phyloP scores from a whole-genome alignment of 768 basidiomycete species.

The Podaxis sp. region DNA sequence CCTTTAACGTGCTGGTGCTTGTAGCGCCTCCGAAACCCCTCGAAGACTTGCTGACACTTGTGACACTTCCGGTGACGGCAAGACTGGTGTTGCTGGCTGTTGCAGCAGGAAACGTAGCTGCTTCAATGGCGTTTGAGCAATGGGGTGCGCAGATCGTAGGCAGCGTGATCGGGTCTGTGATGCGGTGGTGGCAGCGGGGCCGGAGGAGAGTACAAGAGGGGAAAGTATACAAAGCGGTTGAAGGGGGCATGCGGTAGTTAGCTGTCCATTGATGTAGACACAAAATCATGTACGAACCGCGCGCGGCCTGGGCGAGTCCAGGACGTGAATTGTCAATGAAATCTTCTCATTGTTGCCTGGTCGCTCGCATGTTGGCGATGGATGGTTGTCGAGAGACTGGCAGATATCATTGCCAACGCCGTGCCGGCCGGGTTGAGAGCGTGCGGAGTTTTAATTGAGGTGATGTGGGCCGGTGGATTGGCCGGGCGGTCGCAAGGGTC shows the following conservation, averaged over 20 bases:
- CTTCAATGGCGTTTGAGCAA: conserved; percentile 76
- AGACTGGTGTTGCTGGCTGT: conserved; percentile 68
- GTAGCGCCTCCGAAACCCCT: conserved; percentile 66
- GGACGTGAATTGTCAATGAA: not conserved
- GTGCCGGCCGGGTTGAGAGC: conserved; percentile 18
- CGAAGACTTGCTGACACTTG: conserved; percentile 67
- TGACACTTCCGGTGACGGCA: conserved; percentile 69
- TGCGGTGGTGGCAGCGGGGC: conserved; percentile 40
- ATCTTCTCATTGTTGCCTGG: conserved; percentile 8
- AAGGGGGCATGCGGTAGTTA: conserved; percentile 58
- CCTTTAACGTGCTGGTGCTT: conserved; percentile 77
- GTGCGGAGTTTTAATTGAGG: conserved; percentile 24
- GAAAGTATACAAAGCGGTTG: conserved; percentile 85
- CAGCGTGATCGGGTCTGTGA: conserved; percentile 46
- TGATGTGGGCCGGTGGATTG: not conserved
- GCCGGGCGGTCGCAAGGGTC: not conserved
- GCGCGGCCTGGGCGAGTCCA: not conserved
- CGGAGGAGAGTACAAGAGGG: conserved; percentile 57
- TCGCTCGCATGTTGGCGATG: not conserved
- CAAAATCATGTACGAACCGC: not conserved
- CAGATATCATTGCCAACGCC: not conserved
- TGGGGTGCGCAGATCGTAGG: conserved; percentile 67
- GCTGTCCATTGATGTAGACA: not conserved
- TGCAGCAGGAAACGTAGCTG: conserved; percentile 65
- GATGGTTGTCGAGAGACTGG: conserved; percentile 8